These are phyloP conservation scores for Russula virescens DNA, from an alignment of 768 basidiomycete genomes.

Conservation along the genomic window DNA sequence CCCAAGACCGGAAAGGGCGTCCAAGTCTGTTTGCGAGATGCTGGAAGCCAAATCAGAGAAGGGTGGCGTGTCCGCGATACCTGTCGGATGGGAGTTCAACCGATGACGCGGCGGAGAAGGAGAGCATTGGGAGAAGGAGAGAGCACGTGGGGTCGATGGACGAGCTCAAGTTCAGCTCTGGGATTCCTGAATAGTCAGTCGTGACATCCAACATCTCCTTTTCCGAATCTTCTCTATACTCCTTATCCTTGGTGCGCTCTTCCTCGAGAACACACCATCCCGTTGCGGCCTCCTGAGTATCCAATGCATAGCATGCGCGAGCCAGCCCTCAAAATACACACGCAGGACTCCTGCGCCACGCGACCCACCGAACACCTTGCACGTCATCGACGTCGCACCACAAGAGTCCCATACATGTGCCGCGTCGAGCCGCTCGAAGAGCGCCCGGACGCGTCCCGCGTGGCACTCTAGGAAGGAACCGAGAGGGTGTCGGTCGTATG, in stretches of 20 bases:
- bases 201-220: conserved; percentile 27
- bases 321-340: conserved; percentile 73
- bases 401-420: conserved; percentile 62
- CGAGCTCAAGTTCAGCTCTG: conserved; percentile 18
- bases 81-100: too few relatives aligned
- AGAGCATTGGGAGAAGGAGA: conserved; percentile 52
- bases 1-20: conserved; percentile 3
- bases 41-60: conserved; percentile 7
- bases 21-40: conserved; percentile 6
- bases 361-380: conserved; percentile 55
- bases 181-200: neutral
- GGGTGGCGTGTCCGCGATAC: neutral
- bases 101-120: too few relatives aligned
- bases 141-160: conserved; percentile 55
- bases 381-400: conserved; percentile 34
- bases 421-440: conserved; percentile 67
- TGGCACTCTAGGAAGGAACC: conserved; percentile 56
- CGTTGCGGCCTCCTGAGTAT: conserved; percentile 66
- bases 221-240: neutral
- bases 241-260: conserved; percentile 25
- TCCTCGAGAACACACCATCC: conserved; percentile 78
- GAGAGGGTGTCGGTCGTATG: conserved; percentile 31
- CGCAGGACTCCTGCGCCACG: conserved; percentile 62
- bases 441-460: conserved; percentile 54
- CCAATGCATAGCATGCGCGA: conserved; percentile 52